phyloP scores from a whole-genome alignment of 2,329 filamentous ascomycete genomes.

The Penicillium sp. region DNA sequence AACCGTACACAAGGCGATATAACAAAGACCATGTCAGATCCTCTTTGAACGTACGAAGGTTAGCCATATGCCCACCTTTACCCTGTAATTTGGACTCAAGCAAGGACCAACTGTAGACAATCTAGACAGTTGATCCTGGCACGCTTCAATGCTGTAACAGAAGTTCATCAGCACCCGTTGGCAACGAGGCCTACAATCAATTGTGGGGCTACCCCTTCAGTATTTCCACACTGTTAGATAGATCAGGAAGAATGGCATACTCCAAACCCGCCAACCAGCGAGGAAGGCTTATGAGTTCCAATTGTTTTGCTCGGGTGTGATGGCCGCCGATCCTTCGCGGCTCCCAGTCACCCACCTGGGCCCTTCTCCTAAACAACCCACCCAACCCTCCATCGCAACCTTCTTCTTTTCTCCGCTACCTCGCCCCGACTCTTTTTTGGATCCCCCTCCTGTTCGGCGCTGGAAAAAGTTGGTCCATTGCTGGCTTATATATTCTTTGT shows the following conservation, averaged over 20 bases:
- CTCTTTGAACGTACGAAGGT: background rate
- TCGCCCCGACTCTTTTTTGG: constrained; percentile 8
- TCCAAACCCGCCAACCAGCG: background rate
- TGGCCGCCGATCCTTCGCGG: constrained; percentile 30
- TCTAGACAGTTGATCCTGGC: background rate
- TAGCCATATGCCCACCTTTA: background rate
- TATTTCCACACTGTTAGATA: constrained; percentile 15
- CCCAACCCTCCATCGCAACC: constrained; percentile 17
- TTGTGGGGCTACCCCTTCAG: constrained; percentile 16
- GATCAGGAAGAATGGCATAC: constrained; percentile 1
- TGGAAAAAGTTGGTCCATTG: background rate
- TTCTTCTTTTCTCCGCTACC: constrained; percentile 12
- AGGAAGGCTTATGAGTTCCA: background rate
- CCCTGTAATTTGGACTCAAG: background rate
- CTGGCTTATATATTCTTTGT: background rate
- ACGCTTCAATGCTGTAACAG: constrained; percentile 21
- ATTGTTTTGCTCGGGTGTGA: constrained; percentile 20
- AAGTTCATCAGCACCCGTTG: constrained; percentile 5
- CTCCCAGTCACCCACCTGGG: constrained; percentile 13
- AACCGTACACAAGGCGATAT: background rate
- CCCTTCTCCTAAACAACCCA: constrained; percentile 26
- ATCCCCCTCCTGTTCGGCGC: constrained; percentile 4
- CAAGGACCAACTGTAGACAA: background rate
- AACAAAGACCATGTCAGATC: background rate
- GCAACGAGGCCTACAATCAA: constrained; percentile 8